Conservation (phyloP, 305 asterid genomes). For the Plantago rigida region DNA sequence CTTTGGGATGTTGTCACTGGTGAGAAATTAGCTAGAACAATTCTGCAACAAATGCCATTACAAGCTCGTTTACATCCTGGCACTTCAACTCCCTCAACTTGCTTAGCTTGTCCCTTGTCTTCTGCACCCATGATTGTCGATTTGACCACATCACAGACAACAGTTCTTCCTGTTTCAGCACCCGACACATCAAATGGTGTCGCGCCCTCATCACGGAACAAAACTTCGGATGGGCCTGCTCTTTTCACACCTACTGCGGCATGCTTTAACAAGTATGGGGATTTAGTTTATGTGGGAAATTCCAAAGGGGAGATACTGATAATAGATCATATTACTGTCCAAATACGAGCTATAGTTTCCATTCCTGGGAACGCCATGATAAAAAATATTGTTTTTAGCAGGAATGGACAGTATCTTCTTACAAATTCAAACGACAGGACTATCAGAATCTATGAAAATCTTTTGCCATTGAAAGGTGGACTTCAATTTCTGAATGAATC, state of each 20-base stretch:
- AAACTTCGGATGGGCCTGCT: slow-evolving; percentile 71
- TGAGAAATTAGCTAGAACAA: slow-evolving; percentile 53
- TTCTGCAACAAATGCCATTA: slow-evolving; percentile 64
- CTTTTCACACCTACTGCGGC: slow-evolving; percentile 82
- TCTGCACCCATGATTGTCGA: slow-evolving; percentile 80
- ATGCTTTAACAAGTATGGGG: slow-evolving; percentile 72
- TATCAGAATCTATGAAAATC: slow-evolving; percentile 67
- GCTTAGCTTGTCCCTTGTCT: slow-evolving; percentile 80
- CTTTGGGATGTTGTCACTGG: slow-evolving; percentile 86
- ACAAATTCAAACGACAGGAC: slow-evolving; percentile 79
- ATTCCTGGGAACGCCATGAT: slow-evolving; percentile 65
- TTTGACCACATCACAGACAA: slow-evolving; percentile 40
- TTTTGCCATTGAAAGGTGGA: slow-evolving; percentile 59
- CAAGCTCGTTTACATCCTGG: slow-evolving; percentile 83
- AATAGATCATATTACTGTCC: slow-evolving; percentile 42
- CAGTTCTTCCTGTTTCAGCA: slow-evolving; percentile 57
- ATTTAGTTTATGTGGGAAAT: slow-evolving; percentile 73
- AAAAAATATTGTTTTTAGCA: slow-evolving; percentile 76
- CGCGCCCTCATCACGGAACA: slow-evolving; percentile 51
- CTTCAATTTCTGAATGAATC: slow-evolving; percentile 42
- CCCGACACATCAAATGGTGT: slow-evolving; percentile 42
- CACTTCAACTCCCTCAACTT: slow-evolving; percentile 57
- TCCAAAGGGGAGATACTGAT: slow-evolving; percentile 82
- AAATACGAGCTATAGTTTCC: slow-evolving; percentile 49
- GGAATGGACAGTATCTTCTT: slow-evolving; percentile 69